Percentiles rank a stretch among this genome's conserved stretches.
phyloP scores from a whole-genome alignment of 108 stramenopile species.

The Pseudonitzschia delicatissima region DNA sequence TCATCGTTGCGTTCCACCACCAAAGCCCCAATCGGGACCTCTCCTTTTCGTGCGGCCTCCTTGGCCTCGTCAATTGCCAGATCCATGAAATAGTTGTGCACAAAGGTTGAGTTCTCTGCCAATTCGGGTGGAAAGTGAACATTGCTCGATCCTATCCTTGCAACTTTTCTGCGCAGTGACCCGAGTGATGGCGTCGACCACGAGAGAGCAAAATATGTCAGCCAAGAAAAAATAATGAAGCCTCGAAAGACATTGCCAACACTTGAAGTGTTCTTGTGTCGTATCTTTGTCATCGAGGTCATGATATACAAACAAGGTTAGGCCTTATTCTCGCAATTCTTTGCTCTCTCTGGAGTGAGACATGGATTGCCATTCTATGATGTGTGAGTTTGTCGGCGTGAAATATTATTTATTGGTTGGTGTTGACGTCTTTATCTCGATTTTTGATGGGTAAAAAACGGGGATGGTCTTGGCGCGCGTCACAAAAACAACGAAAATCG shows the following conservation, averaged over 20 bases:
- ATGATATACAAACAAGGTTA: no score
- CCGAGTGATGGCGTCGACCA: constrained; percentile 4
- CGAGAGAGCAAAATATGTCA: neutral
- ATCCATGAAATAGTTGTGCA: constrained; percentile 69
- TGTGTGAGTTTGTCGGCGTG: no score
- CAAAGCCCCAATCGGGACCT: constrained; percentile 84
- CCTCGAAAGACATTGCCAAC: neutral
- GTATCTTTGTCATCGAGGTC: neutral
- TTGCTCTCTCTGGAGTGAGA: no score
- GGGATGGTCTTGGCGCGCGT: no score
- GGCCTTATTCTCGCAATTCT: no score
- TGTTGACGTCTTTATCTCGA: no score
- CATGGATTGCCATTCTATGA: no score
- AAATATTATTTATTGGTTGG: no score
- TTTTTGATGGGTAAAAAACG: no score
- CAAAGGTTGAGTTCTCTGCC: neutral
- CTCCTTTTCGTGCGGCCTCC: constrained; percentile 44
- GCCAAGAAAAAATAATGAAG: neutral
- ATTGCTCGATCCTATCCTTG: neutral
- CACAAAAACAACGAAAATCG: no score
- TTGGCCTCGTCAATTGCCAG: constrained; percentile 62
- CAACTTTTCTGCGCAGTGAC: neutral
- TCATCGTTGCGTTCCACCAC: constrained; percentile 36
- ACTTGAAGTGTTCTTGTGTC: neutral
- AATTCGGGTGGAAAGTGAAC: neutral